Conservation (phyloP, 768 basidiomycete species). For the Fomitopsis pulvina region DNA sequence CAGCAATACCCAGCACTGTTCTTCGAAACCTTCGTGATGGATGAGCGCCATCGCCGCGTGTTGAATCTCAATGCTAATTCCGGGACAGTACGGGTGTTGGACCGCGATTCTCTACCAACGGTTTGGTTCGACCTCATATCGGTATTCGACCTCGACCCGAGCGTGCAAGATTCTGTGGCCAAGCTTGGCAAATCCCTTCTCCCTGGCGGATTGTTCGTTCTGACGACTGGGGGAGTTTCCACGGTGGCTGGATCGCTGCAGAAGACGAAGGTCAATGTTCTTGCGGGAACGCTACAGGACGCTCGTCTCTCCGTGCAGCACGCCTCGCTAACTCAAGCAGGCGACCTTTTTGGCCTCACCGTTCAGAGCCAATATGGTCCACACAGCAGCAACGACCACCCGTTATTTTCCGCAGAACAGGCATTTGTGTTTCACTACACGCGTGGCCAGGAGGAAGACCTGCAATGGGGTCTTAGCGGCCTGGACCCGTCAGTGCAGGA, state of each 20-base stretch:
- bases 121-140: background rate
- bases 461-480: constrained; percentile 12
- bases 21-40: background rate
- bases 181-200: background rate
- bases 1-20: background rate
- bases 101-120: background rate
- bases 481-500: background rate
- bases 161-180: background rate
- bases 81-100: background rate
- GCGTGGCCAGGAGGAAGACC: constrained; percentile 13
- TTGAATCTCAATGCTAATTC: background rate
- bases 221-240: background rate
- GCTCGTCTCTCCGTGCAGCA: no score
- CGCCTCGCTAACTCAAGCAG: no score
- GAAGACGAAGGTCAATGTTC: background rate
- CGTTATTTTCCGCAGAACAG: background rate
- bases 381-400: background rate
- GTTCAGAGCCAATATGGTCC: no score
- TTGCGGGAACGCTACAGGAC: no score
- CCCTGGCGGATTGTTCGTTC: background rate
- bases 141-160: background rate
- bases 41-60: background rate
- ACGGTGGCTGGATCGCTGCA: background rate
- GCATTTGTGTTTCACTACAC: constrained; percentile 7
- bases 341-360: no score